Evolutionary conservation across 1,284 basidiomycete species (phyloP).

Genomic region (Veloporphyrellus conicus): DNA sequence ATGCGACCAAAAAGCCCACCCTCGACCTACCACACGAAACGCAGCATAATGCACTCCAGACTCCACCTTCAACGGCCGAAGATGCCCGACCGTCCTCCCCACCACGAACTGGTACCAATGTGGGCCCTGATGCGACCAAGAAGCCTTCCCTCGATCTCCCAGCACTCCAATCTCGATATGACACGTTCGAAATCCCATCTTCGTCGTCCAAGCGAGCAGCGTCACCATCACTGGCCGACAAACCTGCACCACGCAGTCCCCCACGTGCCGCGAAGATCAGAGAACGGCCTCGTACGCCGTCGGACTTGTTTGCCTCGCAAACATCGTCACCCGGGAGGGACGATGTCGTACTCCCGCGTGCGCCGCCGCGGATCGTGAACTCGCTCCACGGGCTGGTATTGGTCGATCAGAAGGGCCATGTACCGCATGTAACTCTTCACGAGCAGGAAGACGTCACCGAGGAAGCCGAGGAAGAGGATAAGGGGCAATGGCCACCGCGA

Average conservation of each 20-base stretch:
- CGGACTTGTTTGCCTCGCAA: slow-evolving; percentile 22
- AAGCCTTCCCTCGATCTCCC: background rate
- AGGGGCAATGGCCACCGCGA: slow-evolving; percentile 21
- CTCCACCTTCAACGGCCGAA: background rate
- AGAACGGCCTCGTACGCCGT: slow-evolving; percentile 9
- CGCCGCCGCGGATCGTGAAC: slow-evolving; percentile 27
- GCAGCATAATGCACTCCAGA: background rate
- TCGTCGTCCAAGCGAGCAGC: background rate
- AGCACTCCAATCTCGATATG: background rate
- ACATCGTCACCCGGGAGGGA: slow-evolving; percentile 10
- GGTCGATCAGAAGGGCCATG: slow-evolving; percentile 22
- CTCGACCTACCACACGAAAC: background rate
- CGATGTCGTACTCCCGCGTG: slow-evolving; percentile 3
- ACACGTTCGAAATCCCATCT: slow-evolving; percentile 1
- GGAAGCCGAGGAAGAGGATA: background rate
- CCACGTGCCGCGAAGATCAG: slow-evolving; percentile 6
- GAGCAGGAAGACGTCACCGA: background rate
- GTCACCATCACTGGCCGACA: background rate
- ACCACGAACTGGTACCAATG: background rate
- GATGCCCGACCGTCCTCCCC: background rate
- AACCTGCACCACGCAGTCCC: background rate
- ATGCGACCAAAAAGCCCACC: background rate
- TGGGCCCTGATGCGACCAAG: background rate
- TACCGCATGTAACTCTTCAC: slow-evolving; percentile 7
- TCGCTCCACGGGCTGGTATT: slow-evolving; percentile 18